phyloP scores from a whole-genome alignment of 257 asterid genomes.

The Ilex asprella region DNA sequence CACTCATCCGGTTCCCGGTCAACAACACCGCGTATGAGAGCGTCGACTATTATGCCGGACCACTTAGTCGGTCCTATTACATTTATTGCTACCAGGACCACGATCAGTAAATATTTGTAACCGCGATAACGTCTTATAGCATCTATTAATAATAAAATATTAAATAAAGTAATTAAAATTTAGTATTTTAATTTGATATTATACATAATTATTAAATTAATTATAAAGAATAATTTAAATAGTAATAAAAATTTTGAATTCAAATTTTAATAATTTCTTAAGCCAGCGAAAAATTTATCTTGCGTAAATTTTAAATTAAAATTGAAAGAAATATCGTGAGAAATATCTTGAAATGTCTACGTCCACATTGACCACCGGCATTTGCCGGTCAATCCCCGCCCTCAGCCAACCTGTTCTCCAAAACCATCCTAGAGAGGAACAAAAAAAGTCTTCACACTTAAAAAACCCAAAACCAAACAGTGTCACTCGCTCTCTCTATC shows the following conservation, averaged over 20 bases:
- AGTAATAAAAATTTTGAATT: too few species aligned
- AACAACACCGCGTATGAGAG: constrained; percentile 20
- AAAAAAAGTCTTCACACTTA: constrained; percentile 21
- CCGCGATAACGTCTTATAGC: too few species aligned
- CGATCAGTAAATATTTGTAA: too few species aligned
- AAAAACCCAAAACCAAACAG: constrained; percentile 7
- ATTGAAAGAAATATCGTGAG: too few species aligned
- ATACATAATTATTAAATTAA: too few species aligned
- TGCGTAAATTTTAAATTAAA: too few species aligned
- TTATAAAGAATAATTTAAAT: too few species aligned
- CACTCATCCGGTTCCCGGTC: constrained; percentile 6
- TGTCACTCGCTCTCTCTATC: constrained; percentile 6
- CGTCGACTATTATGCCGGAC: constrained; percentile 19
- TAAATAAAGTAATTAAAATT: too few species aligned
- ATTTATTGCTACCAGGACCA: constrained; percentile 30
- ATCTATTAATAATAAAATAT: too few species aligned
- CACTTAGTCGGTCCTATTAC: constrained; percentile 27
- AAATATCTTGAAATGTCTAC: constrained; percentile 17
- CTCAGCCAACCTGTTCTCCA: constrained; percentile 18
- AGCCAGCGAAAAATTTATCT: too few species aligned
- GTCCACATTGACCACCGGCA: constrained; percentile 56
- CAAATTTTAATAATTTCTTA: too few species aligned
- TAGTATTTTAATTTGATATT: too few species aligned
- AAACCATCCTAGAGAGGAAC: constrained; percentile 11
- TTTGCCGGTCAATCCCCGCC: constrained; percentile 40